Conservation (phyloP, 495 filamentous ascomycete genomes). For the Xylaria longipes region DNA sequence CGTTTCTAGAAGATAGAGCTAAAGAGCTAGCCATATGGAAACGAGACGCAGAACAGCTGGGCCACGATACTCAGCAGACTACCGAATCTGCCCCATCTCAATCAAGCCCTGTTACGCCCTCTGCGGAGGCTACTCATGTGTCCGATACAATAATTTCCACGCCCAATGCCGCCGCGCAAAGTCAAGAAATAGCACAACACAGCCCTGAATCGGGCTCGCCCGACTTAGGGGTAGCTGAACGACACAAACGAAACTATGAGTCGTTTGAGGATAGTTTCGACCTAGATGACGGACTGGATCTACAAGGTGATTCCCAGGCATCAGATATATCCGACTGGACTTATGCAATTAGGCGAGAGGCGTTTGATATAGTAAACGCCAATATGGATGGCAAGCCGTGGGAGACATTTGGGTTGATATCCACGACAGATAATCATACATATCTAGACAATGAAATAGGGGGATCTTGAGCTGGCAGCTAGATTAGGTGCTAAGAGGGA, state of each 20-base stretch:
- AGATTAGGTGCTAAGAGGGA: background rate
- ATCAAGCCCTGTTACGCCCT: background rate
- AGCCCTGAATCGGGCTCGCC: background rate
- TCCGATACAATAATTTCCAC: background rate
- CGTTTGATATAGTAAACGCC: conserved; percentile 36
- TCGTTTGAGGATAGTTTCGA: background rate
- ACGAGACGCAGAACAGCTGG: background rate
- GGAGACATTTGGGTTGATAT: conserved; percentile 41
- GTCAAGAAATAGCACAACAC: background rate
- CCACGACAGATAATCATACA: conserved; percentile 48
- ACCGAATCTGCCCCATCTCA: background rate
- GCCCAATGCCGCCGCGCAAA: background rate
- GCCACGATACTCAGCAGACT: conserved; percentile 5
- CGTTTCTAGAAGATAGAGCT: conserved; percentile 54
- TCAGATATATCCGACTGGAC: conserved; percentile 38
- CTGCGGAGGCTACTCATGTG: background rate
- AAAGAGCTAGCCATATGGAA: conserved; percentile 24
- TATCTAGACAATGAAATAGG: conserved; percentile 42
- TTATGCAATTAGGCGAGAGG: conserved; percentile 39
- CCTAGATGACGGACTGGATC: conserved; percentile 12
- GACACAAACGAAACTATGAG: conserved; percentile 22
- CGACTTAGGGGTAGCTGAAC: background rate
- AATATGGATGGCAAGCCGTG: conserved; percentile 37
- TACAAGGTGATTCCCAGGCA: conserved; percentile 37
- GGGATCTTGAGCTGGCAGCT: background rate